phyloP scores from a whole-genome alignment of 2,329 filamentous ascomycete species.

The Neopestalotiopsis sp. region DNA sequence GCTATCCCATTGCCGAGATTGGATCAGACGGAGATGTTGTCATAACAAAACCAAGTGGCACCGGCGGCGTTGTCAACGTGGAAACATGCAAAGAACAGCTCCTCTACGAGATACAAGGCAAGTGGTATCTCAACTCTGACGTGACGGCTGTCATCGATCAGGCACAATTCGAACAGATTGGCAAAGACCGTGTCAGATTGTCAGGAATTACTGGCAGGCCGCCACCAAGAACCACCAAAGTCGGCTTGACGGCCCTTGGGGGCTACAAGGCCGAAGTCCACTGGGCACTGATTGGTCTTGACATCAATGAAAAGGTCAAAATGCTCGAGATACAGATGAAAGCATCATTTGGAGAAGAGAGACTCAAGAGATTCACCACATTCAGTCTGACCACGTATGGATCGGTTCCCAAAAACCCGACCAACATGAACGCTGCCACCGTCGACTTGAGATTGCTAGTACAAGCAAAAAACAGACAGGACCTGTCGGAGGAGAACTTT shows the following conservation, averaged over 20 bases:
- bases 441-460: constrained; percentile 41
- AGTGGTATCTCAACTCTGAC: constrained; percentile 49
- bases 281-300: constrained; percentile 14
- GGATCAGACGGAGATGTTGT: background rate
- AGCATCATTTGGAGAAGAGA: constrained; percentile 30
- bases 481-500: constrained; percentile 27
- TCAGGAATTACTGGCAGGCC: constrained; percentile 34
- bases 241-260: constrained; percentile 13
- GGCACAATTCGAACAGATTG: constrained; percentile 44
- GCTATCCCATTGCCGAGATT: constrained; percentile 19
- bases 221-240: constrained; percentile 28
- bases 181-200: constrained; percentile 29
- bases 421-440: constrained; percentile 39
- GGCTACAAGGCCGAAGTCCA: constrained; percentile 20
- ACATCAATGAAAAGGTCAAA: constrained; percentile 20
- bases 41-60: constrained; percentile 27
- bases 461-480: constrained; percentile 42
- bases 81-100: constrained; percentile 43
- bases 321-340: constrained; percentile 33
- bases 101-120: constrained; percentile 51
- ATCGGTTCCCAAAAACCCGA: constrained; percentile 30
- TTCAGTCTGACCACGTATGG: constrained; percentile 30
- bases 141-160: constrained; percentile 42
- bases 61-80: constrained; percentile 28
- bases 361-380: constrained; percentile 16